Conservation (phyloP, 768 basidiomycete genomes). For the Tephrocybe sp. region DNA sequence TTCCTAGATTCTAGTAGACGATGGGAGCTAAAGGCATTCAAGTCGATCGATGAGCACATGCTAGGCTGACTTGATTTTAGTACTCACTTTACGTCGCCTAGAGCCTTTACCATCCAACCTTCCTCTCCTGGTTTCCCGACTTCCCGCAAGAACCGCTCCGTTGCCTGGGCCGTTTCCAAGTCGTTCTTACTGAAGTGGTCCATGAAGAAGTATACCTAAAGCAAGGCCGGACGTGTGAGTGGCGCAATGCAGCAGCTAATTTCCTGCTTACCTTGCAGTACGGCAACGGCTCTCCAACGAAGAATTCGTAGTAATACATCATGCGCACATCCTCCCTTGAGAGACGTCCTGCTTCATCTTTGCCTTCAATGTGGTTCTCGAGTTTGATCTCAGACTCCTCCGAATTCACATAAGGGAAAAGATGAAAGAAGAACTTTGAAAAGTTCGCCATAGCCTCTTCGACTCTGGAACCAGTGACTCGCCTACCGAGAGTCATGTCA, state of each 20-base stretch:
- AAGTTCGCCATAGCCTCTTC: conserved; percentile 14
- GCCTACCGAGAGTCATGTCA: conserved; percentile 12
- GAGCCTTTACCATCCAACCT: too few species aligned
- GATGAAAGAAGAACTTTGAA: conserved; percentile 13
- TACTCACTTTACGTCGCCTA: conserved; percentile 14
- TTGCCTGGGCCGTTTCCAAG: too few species aligned
- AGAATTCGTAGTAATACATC: too few species aligned
- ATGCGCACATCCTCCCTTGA: not conserved
- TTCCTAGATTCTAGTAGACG: too few species aligned
- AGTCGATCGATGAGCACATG: too few species aligned
- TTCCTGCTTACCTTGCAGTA: conserved; percentile 3
- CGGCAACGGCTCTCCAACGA: not conserved
- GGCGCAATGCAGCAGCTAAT: not conserved
- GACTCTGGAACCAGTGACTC: conserved; percentile 9
- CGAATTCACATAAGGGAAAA: conserved; percentile 15
- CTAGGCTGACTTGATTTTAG: not conserved
- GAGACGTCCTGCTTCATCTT: not conserved
- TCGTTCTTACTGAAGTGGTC: too few species aligned
- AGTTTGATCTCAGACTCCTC: conserved; percentile 6
- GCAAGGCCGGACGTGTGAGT: not conserved
- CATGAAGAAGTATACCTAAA: conserved; percentile 8
- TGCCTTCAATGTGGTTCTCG: conserved; percentile 9
- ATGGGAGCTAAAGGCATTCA: too few species aligned
- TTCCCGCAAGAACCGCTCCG: conserved; percentile 13
- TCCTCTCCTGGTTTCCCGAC: conserved; percentile 16